Conservation (phyloP, 495 filamentous ascomycete species). For the Mycothermus thermophilus region DNA sequence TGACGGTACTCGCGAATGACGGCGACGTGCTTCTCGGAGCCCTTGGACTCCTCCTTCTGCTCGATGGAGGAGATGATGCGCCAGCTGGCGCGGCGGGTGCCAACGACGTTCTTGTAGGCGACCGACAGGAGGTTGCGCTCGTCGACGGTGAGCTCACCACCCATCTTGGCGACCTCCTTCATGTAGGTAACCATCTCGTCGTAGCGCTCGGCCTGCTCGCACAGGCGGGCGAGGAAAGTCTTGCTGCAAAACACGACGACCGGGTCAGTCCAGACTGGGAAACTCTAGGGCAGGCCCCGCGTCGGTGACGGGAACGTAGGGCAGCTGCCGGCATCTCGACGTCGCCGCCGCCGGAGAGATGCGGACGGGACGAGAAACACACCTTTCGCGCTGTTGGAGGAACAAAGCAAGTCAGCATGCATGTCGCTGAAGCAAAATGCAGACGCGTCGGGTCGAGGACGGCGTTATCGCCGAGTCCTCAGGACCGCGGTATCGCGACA, state of each 20-base stretch:
- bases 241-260: slow-evolving; percentile 52
- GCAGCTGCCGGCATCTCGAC: too few relatives aligned
- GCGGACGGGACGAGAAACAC: slow-evolving; percentile 14
- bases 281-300: slow-evolving; percentile 2
- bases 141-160: slow-evolving; percentile 90
- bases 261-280: slow-evolving; percentile 14
- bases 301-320: too few relatives aligned
- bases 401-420: slow-evolving; percentile 29
- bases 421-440: background rate
- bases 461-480: slow-evolving; percentile 16
- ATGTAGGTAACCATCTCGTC: slow-evolving; percentile 99
- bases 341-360: too few relatives aligned
- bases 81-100: slow-evolving; percentile 97
- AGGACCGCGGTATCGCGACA: too few relatives aligned
- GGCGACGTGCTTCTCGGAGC: slow-evolving; percentile 87
- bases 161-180: slow-evolving; percentile 99
- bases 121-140: slow-evolving; percentile 98
- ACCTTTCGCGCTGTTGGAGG: slow-evolving; percentile 69
- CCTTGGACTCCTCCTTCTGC: slow-evolving; percentile 99
- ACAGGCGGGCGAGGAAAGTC: slow-evolving; percentile 98
- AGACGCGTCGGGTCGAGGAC: slow-evolving; percentile 3
- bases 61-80: slow-evolving; percentile 99
- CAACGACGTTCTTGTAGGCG: slow-evolving; percentile 99
- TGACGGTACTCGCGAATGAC: slow-evolving; percentile 97
- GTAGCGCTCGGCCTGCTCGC: slow-evolving; percentile 99